A percentile compares a stretch with the other conserved stretches of the same genome.
Conservation (phyloP, 2,329 filamentous ascomycete species). For the Coniochaeta ligniaria region DNA sequence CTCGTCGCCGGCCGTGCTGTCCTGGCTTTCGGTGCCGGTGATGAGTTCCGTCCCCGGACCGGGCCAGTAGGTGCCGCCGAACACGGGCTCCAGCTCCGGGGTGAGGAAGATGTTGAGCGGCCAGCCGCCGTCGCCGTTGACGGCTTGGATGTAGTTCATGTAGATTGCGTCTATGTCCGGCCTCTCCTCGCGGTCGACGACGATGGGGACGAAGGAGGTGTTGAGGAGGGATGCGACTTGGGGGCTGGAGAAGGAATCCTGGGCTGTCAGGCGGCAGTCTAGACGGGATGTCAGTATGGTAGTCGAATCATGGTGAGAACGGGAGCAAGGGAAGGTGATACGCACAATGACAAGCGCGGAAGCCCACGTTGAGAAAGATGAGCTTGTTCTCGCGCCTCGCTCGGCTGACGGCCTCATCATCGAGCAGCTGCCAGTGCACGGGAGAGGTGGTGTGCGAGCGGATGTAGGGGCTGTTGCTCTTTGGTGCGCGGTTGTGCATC, state of each 20-base stretch:
- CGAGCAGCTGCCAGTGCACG: conserved; percentile 89
- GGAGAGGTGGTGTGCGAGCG: conserved; percentile 71
- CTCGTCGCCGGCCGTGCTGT: conserved; percentile 26
- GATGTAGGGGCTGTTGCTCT: conserved; percentile 49
- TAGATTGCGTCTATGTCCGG: conserved; percentile 94
- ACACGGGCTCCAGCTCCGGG: conserved; percentile 85
- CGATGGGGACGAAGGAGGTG: conserved; percentile 79
- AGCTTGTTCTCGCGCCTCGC: conserved; percentile 79
- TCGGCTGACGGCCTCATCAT: conserved; percentile 65
- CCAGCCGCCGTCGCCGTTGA: conserved; percentile 86
- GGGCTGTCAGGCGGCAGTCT: conserved; percentile 87
- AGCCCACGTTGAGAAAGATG: conserved; percentile 91
- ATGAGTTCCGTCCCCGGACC: conserved; percentile 55
- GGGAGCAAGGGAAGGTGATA: too few relatives aligned
- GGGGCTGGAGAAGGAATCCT: conserved; percentile 81
- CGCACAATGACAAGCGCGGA: conserved; percentile 90
- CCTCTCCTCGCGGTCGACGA: conserved; percentile 88
- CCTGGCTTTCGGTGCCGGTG: conserved; percentile 31
- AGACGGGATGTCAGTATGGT: too few relatives aligned
- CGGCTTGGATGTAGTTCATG: conserved; percentile 96
- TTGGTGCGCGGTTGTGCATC: conserved; percentile 23
- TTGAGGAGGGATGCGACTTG: conserved; percentile 80
- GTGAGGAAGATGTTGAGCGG: conserved; percentile 96
- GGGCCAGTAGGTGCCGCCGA: conserved; percentile 95
- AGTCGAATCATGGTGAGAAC: too few relatives aligned